Evolutionary conservation across 139 green algal genomes (phyloP).

Genomic region (Coelastrella sp.): DNA sequence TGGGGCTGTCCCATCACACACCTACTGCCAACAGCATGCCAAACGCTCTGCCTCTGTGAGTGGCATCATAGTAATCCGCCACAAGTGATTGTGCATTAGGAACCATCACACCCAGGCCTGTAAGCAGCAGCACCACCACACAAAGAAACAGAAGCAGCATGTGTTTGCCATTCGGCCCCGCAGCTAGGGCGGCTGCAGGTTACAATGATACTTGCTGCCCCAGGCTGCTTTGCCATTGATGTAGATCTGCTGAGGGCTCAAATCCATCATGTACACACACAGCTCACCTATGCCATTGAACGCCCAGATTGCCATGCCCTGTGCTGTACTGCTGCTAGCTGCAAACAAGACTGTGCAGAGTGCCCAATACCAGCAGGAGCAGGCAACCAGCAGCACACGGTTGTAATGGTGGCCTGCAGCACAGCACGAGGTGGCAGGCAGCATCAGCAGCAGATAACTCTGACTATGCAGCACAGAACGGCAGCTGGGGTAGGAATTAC

Average conservation of each 20-base stretch:
- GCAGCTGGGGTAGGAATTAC: no score
- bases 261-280: no score
- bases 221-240: no score
- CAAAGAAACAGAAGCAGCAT: neutral
- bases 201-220: no score
- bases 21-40: constrained; percentile 35
- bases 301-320: neutral
- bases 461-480: no score
- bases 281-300: neutral
- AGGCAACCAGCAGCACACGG: neutral
- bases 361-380: constrained; percentile 16
- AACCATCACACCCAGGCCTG: constrained; percentile 18
- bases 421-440: constrained; percentile 7
- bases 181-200: no score
- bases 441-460: neutral
- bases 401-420: constrained; percentile 2
- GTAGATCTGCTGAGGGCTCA: no score
- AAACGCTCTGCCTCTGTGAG: constrained; percentile 29
- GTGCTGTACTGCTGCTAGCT: neutral
- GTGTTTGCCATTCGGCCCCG: neutral
- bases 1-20: neutral
- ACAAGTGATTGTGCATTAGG: constrained; percentile 27
- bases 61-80: constrained; percentile 31
- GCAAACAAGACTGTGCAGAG: constrained; percentile 9
- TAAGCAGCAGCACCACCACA: neutral